Evolutionary conservation across 2,329 filamentous ascomycete species (phyloP).

Genomic region (Dactylellina drechsleri): DNA sequence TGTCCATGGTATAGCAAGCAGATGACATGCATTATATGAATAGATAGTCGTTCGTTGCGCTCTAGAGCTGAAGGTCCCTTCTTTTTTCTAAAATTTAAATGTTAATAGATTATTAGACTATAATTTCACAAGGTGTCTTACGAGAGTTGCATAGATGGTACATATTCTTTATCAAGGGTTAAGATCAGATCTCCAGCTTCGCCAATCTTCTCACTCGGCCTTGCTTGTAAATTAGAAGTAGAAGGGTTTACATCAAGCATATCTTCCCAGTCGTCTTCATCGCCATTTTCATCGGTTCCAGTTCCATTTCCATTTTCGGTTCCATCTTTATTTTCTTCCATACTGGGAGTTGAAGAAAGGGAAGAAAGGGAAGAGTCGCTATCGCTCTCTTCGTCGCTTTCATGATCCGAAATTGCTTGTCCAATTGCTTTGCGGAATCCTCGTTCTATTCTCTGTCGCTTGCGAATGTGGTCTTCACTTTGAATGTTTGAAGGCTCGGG

Average conservation of each 20-base stretch:
- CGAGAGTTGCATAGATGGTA: conserved; percentile 61
- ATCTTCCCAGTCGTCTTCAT: conserved; percentile 69
- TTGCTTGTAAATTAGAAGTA: conserved; percentile 60
- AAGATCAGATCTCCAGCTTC: conserved; percentile 76
- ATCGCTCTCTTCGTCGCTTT: conserved; percentile 35
- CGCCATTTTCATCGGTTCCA: conserved; percentile 63
- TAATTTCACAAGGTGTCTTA: conserved; percentile 59
- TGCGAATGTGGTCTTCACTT: conserved; percentile 28
- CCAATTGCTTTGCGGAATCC: conserved; percentile 42
- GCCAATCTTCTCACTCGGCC: conserved; percentile 64
- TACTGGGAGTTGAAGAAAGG: neutral
- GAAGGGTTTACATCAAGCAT: conserved; percentile 61
- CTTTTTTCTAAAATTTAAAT: conserved; percentile 63
- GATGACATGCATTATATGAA: conserved; percentile 90
- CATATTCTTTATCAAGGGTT: conserved; percentile 71
- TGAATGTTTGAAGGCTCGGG: neutral
- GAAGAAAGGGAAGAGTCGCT: conserved; percentile 13
- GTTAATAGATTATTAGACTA: no score
- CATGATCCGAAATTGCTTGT: conserved; percentile 24
- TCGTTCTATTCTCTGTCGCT: conserved; percentile 40
- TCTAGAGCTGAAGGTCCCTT: conserved; percentile 89
- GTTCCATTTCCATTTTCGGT: conserved; percentile 57
- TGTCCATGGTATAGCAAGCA: conserved; percentile 89
- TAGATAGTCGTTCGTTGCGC: conserved; percentile 77
- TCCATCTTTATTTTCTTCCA: neutral